Evolutionary conservation across 2,329 filamentous ascomycete species (phyloP), one percentile per base, ranked within the genome.

Genomic region (Teratosphaeria zuluensis): DNA sequence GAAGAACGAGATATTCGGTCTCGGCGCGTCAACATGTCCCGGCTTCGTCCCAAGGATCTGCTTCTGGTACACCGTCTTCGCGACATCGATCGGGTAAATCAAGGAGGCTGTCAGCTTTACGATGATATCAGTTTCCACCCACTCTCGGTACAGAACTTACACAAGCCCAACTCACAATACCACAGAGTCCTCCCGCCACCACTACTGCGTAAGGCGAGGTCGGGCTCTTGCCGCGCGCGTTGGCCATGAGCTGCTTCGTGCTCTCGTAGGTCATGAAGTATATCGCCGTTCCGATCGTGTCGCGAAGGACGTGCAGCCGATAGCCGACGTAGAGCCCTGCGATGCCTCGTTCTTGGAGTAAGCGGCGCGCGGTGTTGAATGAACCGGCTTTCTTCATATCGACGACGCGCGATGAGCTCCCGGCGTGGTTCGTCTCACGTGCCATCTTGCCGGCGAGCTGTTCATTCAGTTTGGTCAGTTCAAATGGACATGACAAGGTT

Each of bases 231-330:
- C 88, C 87, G 54, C 87, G 84, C 63, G 88, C 84, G 16, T 89
- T 90, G 21, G 87, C 89, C 63, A 91, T 81, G 28, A 92, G 75
- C 72, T 94, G 89, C 70, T 95, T 95, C 66, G 85, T 84, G 71
- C 88, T 91, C 74, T 95, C 90, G 72, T 95, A 95, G 32, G 90
- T 92, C 76, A 89, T 89, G 70, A 95, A 95, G 73, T 95, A 95
- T 59, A 92, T 89, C 32, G 84, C 83, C 1, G 90, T 95, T 57
- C 90, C 90, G 61, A 94, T 78, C 0, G 89, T 92, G 73, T 95
- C 90, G 61, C 90, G 83, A 67, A 92, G 88, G 89, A 94, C 75
- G 76, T 95, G 90, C 64, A 94, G 77, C 59, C 84, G 82, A 69
- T 92, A 89, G 19, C 90, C 90, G 16, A 88, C 90, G 72, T 94